Evolutionary conservation across 352 stramenopile species (phyloP).

Genomic region (Globisporangium heterothallicum): DNA sequence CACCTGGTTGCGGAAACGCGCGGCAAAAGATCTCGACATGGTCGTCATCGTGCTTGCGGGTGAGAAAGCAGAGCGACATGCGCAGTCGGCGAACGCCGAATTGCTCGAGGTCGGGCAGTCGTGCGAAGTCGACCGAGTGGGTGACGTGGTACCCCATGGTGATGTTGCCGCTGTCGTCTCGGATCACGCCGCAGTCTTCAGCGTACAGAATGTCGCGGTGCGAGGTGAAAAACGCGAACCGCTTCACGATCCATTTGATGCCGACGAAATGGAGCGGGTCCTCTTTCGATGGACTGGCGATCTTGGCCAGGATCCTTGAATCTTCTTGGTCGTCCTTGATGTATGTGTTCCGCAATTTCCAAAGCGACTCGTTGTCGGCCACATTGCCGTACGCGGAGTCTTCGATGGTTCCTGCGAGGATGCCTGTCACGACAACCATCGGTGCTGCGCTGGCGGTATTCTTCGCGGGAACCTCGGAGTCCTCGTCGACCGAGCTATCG

Average conservation of each 20-base stretch:
- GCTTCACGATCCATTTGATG: constrained; percentile 54
- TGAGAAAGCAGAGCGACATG: constrained; percentile 49
- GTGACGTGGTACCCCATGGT: constrained; percentile 40
- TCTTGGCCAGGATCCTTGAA: constrained; percentile 31
- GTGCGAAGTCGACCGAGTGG: constrained; percentile 40
- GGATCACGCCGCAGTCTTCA: constrained; percentile 31
- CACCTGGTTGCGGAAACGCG: background rate
- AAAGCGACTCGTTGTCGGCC: constrained; percentile 32
- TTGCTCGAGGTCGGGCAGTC: constrained; percentile 32
- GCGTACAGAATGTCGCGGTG: constrained; percentile 49
- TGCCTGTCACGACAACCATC: constrained; percentile 34
- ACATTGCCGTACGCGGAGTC: constrained; percentile 45
- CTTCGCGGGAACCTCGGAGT: background rate
- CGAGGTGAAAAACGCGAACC: constrained; percentile 40
- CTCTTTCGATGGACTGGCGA: constrained; percentile 20
- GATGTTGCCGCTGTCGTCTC: constrained; percentile 28
- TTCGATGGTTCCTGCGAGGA: constrained; percentile 42
- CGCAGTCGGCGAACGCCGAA: constrained; percentile 32
- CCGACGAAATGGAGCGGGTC: constrained; percentile 45
- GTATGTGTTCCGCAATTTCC: constrained; percentile 39
- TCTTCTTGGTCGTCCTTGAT: constrained; percentile 49
- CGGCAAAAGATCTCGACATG: constrained; percentile 38
- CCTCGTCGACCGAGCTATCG: background rate
- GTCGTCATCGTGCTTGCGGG: constrained; percentile 15
- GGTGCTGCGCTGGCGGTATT: constrained; percentile 1